phyloP scores from a whole-genome alignment of 306 rosid genomes.

The Malus orientalis region DNA sequence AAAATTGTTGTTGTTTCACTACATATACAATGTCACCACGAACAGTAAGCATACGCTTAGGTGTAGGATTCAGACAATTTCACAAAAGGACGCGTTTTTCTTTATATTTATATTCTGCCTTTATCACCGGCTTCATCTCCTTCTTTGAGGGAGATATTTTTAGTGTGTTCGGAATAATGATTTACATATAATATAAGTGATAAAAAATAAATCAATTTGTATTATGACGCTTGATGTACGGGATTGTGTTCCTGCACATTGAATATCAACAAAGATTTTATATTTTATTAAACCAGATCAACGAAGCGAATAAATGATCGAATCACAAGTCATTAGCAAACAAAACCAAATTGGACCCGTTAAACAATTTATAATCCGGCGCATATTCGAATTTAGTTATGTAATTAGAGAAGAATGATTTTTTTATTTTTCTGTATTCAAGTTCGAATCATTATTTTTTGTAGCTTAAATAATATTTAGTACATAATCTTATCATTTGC shows the following conservation, averaged over 20 bases:
- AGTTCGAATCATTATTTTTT: no score
- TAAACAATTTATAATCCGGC: no score
- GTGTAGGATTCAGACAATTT: background rate
- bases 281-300: background rate
- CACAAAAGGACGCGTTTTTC: slow-evolving; percentile 12
- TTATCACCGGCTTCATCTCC: slow-evolving; percentile 13
- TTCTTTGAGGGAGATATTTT: background rate
- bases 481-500: no score
- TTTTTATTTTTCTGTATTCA: no score
- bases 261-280: background rate
- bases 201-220: no score
- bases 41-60: background rate
- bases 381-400: no score
- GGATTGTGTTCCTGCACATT: no score
- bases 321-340: background rate
- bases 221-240: no score
- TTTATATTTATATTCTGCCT: background rate
- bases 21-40: background rate
- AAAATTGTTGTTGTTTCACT: background rate
- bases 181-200: no score
- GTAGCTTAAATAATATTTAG: no score
- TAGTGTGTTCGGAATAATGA: no score
- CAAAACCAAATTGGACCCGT: background rate
- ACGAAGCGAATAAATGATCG: background rate
- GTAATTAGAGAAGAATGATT: no score